These are phyloP conservation scores for Sequoia sempervirens DNA, from an alignment of 75 land plant genomes.

Conservation along the genomic window DNA sequence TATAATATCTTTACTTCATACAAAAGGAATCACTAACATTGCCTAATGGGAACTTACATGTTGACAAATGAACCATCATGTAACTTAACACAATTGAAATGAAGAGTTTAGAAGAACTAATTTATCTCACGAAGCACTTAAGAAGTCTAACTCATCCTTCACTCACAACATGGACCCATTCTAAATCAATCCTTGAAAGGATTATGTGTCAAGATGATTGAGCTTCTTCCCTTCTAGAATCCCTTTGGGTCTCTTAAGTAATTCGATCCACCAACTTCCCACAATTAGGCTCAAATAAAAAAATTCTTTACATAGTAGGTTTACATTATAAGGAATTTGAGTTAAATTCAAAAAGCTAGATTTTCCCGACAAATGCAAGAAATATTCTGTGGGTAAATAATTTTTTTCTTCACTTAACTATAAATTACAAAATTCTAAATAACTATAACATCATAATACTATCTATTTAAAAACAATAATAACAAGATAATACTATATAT, in stretches of 20 bases:
- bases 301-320: neutral
- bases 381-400: too few species aligned
- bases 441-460: too few species aligned
- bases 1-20: too few species aligned
- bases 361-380: too few species aligned
- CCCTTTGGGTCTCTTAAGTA: conserved; percentile 49
- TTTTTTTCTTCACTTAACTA: too few species aligned
- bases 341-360: neutral
- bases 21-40: too few species aligned
- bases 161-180: too few species aligned
- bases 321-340: neutral
- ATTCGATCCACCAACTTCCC: conserved; percentile 71
- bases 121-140: conserved; percentile 84
- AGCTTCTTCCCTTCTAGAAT: conserved; percentile 38
- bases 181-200: conserved; percentile 52
- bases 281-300: conserved; percentile 82
- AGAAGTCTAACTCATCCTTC: conserved; percentile 97
- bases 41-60: conserved; percentile 71
- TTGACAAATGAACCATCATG: conserved; percentile 67
- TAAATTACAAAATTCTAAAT: too few species aligned
- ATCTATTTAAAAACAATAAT: too few species aligned
- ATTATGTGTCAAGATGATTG: conserved; percentile 40
- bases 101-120: conserved; percentile 88
- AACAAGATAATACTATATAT: too few species aligned
- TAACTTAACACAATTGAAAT: conserved; percentile 65